Evolutionary conservation across 2,329 filamentous ascomycete genomes (phyloP).

Genomic region (Colletotrichum tamarilloi): DNA sequence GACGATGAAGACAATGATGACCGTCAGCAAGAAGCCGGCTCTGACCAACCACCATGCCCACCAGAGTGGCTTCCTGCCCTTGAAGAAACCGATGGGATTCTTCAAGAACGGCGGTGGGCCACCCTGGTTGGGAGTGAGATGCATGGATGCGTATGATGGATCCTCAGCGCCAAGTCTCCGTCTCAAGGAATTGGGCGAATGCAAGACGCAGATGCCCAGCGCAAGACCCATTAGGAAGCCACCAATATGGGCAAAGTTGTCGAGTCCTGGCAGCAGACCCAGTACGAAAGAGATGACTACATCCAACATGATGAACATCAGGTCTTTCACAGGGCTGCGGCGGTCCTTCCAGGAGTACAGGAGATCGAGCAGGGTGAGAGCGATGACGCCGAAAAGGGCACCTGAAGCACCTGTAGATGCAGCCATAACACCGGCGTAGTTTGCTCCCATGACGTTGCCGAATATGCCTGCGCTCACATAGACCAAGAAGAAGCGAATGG

Average conservation of each 20-base stretch:
- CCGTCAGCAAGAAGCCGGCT: conserved; percentile 80
- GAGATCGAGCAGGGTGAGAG: conserved; percentile 87
- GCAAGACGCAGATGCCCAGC: conserved; percentile 86
- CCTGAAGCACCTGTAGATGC: conserved; percentile 92
- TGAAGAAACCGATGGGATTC: conserved; percentile 83
- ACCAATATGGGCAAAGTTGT: conserved; percentile 98
- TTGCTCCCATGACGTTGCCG: conserved; percentile 93
- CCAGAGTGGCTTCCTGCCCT: conserved; percentile 91
- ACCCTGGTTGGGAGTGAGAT: conserved; percentile 56
- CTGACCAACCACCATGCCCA: conserved; percentile 97
- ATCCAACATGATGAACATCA: conserved; percentile 89
- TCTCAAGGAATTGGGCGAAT: conserved; percentile 85
- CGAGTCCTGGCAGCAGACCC: conserved; percentile 88
- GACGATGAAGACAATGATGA: conserved; percentile 86
- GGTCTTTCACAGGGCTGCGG: conserved; percentile 79
- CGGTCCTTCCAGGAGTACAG: conserved; percentile 93
- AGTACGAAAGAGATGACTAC: conserved; percentile 91
- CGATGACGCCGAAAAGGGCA: conserved; percentile 90
- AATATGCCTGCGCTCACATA: conserved; percentile 95
- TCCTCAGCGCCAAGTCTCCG: conserved; percentile 75
- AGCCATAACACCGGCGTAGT: conserved; percentile 85
- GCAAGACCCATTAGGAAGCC: conserved; percentile 93
- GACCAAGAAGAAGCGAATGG: conserved; percentile 87
- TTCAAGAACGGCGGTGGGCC: conserved; percentile 66
- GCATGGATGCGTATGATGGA: conserved; percentile 78